Evolutionary conservation across 1,139 yeast genomes (phyloP).

Genomic region (Kodamaea alishanica): DNA sequence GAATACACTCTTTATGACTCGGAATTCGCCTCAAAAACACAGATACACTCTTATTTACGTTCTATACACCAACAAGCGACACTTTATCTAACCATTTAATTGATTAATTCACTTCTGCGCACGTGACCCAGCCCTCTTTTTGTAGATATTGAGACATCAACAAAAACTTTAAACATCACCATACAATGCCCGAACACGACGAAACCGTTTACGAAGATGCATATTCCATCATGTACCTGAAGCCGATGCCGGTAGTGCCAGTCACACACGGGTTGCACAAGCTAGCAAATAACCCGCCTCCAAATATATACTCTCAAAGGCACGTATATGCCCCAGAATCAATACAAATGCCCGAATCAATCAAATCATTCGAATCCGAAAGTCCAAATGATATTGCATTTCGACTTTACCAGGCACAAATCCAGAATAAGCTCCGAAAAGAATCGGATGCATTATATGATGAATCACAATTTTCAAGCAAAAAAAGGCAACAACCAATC

Average conservation of each 20-base stretch:
- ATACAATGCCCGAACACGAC: slow-evolving; percentile 1
- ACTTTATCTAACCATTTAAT: too few species aligned
- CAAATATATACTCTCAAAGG: slow-evolving; percentile 7
- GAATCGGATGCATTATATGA: slow-evolving; percentile 8
- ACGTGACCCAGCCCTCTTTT: too few species aligned
- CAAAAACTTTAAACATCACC: slow-evolving; percentile 5
- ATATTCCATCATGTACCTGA: slow-evolving; percentile 31
- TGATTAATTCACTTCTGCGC: too few species aligned
- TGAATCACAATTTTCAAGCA: slow-evolving; percentile 11
- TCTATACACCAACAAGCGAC: too few species aligned
- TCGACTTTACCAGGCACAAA: slow-evolving; percentile 19
- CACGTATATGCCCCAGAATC: slow-evolving; percentile 4
- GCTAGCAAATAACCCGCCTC: slow-evolving; percentile 9
- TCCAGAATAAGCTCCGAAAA: slow-evolving; percentile 11
- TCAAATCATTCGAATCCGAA: background rate
- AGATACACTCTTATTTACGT: too few species aligned
- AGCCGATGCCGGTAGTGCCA: slow-evolving; percentile 3
- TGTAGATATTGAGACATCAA: background rate
- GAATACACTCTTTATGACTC: too few species aligned
- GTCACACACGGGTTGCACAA: slow-evolving; percentile 8
- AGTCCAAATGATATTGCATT: slow-evolving; percentile 20
- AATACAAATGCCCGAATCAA: background rate
- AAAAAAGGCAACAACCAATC: slow-evolving; percentile 18
- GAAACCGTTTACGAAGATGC: slow-evolving; percentile 18
- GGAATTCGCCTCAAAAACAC: too few species aligned